These are phyloP conservation scores for Debaryomyces nepalensis DNA, from an alignment of 1,139 yeast species.

Conservation along the genomic window DNA sequence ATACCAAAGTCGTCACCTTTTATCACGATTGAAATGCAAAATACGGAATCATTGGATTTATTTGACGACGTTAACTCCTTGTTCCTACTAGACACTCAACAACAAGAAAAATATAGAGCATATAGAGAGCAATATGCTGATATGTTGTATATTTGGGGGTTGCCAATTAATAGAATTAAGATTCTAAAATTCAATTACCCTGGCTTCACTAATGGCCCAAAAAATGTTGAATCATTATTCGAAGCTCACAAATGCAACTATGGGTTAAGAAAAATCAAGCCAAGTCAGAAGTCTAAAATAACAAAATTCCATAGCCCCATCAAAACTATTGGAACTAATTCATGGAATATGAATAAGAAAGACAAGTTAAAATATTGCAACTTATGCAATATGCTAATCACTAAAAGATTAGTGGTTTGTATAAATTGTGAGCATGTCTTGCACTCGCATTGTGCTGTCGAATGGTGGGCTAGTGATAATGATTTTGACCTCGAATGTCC, in stretches of 20 bases:
- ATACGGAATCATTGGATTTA: conserved; percentile 59
- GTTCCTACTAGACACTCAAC: conserved; percentile 52
- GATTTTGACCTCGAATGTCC: conserved; percentile 64
- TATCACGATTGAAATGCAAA: conserved; percentile 57
- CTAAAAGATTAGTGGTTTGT: conserved; percentile 69
- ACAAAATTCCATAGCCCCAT: conserved; percentile 22
- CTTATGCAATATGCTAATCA: conserved; percentile 65
- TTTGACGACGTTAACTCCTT: conserved; percentile 51
- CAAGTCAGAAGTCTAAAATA: neutral
- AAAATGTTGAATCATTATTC: conserved; percentile 25
- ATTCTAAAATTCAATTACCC: conserved; percentile 73
- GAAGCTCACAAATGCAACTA: conserved; percentile 46
- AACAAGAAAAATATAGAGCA: conserved; percentile 46
- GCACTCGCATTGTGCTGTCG: conserved; percentile 77
- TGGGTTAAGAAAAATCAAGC: conserved; percentile 37
- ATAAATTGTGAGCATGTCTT: conserved; percentile 75
- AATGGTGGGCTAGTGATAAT: conserved; percentile 66
- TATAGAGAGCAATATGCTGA: conserved; percentile 80
- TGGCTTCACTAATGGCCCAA: conserved; percentile 20
- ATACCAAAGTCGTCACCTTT: conserved; percentile 36
- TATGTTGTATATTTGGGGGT: conserved; percentile 82
- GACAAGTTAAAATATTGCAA: conserved; percentile 53
- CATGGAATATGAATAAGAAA: conserved; percentile 39
- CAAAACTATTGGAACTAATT: conserved; percentile 23
- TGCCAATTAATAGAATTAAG: conserved; percentile 76